Percentiles rank a stretch among this genome's conserved stretches.
phyloP scores from a whole-genome alignment of 129 eudicot species.

The Helichrysum umbraculigerum region DNA sequence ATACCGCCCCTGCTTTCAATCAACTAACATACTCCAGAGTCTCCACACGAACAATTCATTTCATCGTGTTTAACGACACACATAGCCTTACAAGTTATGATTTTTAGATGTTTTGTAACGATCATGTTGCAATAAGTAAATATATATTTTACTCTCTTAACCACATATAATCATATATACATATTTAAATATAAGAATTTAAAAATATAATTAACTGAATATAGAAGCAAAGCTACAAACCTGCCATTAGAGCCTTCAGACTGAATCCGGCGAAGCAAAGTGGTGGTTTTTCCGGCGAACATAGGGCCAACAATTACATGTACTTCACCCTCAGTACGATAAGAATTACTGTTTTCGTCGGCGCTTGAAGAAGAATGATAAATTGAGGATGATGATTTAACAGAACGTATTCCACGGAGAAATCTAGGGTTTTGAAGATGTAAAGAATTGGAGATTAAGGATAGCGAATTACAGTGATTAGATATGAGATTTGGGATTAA shows the following conservation, averaged over 20 bases:
- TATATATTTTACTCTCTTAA: background rate
- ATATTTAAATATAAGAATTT: background rate
- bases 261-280: constrained; percentile 72
- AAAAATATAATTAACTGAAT: background rate
- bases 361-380: constrained; percentile 10
- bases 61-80: background rate
- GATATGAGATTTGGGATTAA: constrained; percentile 39
- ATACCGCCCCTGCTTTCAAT: no score
- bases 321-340: constrained; percentile 50
- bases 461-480: constrained; percentile 23
- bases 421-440: constrained; percentile 37
- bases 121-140: background rate
- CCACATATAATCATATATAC: background rate
- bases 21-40: background rate
- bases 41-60: background rate
- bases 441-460: constrained; percentile 24
- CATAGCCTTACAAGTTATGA: background rate
- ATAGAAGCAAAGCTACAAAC: constrained; percentile 30
- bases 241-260: constrained; percentile 77
- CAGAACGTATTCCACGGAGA: constrained; percentile 10
- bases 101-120: background rate
- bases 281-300: constrained; percentile 92
- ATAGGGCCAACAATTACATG: constrained; percentile 91
- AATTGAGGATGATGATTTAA: constrained; percentile 14
- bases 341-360: constrained; percentile 18